Conservation (phyloP, 306 rosid genomes). For the Sechiopsis laciniata region DNA sequence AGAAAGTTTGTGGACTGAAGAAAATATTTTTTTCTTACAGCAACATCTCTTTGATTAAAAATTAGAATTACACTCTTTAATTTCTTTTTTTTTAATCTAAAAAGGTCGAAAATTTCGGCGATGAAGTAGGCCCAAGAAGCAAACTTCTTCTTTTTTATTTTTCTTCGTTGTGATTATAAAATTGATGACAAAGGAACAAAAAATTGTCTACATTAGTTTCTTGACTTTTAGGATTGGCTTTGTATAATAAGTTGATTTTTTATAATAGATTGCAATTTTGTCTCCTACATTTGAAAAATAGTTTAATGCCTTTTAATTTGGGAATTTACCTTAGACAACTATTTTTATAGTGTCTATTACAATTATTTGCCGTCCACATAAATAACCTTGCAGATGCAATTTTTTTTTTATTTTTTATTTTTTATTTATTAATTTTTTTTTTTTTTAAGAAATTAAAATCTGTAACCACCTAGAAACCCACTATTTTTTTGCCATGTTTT, state of each 20-base stretch:
- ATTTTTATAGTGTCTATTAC: no score
- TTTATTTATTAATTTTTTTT: no score
- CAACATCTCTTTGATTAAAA: constrained; percentile 3
- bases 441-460: no score
- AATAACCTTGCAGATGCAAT: no score
- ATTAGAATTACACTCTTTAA: neutral
- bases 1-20: constrained; percentile 16
- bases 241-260: neutral
- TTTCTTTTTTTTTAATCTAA: neutral
- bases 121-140: neutral
- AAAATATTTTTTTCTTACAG: constrained; percentile 17
- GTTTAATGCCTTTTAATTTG: neutral
- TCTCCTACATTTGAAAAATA: neutral
- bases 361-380: no score
- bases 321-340: no score
- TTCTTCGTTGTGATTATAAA: neutral
- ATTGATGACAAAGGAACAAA: neutral
- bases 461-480: no score
- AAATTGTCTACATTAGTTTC: neutral
- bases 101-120: neutral
- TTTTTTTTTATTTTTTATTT: no score
- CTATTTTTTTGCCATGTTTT: no score
- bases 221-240: neutral
- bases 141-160: neutral
- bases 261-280: neutral